Base-by-base conservation (phyloP, 495 filamentous ascomycete genomes). In the Lophiotrema nucula region DNA sequence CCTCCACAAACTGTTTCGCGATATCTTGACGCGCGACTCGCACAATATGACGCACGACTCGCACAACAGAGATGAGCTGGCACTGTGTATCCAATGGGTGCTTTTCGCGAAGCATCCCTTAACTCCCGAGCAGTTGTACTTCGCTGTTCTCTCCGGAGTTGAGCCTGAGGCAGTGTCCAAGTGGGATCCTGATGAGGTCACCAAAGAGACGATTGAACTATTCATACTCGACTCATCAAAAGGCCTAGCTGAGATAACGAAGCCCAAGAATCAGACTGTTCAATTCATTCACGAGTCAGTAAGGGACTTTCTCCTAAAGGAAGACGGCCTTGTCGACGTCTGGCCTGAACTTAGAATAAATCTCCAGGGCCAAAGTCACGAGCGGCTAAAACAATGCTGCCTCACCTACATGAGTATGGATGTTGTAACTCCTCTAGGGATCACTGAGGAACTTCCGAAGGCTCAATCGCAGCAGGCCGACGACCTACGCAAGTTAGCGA, bases 281-380 rank as follows among this genome's bases (percentile, higher is more conserved):
- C 53, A 63, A 21, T 63, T 63, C 47, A 63, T 63, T 44, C 57
- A 65, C 46, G 45, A 65, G 45, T 53, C 57, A n/a, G 62, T 60
- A 23, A 56, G 23, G 3, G 57, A 60, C 35, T 65, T 65, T 46
- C 57, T 65, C 26, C 55, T 59, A 3, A 47, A 53, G 42, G 41
- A 54, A 41, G 23, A 45, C 13, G 48, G 55, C 15, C 31, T 64
- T 12, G 21, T 26, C 6, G 39, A 18, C 10, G 22, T 64, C 16
- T 31, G 37, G 16, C 49, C 56, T 38, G 11, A 39, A 19, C 48
- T 60, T 44, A 19, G 24, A 41, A 37, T 8, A 1, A 55, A 55
- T 41, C 21, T 58, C 21, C 16, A 28, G 4, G 56, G 48, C 15
- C 33, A 33, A 43, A 60, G 61, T 37, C n/a, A n/a, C n/a, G n/a